phyloP scores from a whole-genome alignment of 352 stramenopile genomes.

The Phytophthora agathidicida region DNA sequence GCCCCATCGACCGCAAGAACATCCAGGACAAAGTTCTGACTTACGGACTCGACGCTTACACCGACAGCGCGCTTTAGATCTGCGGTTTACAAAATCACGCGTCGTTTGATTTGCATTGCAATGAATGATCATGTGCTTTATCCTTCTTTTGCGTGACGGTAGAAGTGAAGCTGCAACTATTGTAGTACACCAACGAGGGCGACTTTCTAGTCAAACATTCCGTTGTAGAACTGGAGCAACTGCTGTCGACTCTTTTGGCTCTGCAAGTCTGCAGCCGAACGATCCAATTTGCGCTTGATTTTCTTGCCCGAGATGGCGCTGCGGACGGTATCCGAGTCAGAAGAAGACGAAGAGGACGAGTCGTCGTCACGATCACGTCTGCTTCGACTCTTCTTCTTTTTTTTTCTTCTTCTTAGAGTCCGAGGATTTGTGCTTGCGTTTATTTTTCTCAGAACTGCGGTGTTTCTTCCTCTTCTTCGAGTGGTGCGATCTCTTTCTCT shows the following conservation, averaged over 20 bases:
- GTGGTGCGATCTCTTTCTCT: slow-evolving; percentile 25
- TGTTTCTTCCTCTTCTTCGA: slow-evolving; percentile 46
- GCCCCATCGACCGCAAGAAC: slow-evolving; percentile 60
- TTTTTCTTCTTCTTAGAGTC: slow-evolving; percentile 46
- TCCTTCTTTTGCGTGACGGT: neutral
- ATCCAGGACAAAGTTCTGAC: slow-evolving; percentile 74
- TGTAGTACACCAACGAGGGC: no score
- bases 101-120: neutral
- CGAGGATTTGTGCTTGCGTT: slow-evolving; percentile 41
- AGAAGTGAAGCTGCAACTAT: neutral
- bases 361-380: slow-evolving; percentile 15
- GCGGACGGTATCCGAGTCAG: slow-evolving; percentile 70
- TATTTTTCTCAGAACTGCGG: slow-evolving; percentile 41
- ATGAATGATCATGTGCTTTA: slow-evolving; percentile 15
- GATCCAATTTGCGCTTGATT: slow-evolving; percentile 81
- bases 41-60: slow-evolving; percentile 61
- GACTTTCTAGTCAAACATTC: slow-evolving; percentile 71
- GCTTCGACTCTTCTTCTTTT: slow-evolving; percentile 46
- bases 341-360: slow-evolving; percentile 51
- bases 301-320: slow-evolving; percentile 89
- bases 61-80: neutral
- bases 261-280: slow-evolving; percentile 62
- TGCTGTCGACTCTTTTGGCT: slow-evolving; percentile 78
- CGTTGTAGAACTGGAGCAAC: slow-evolving; percentile 88
- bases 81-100: no score